phyloP scores from a whole-genome alignment of 306 rosid species.

The Acacia crassicarpa region DNA sequence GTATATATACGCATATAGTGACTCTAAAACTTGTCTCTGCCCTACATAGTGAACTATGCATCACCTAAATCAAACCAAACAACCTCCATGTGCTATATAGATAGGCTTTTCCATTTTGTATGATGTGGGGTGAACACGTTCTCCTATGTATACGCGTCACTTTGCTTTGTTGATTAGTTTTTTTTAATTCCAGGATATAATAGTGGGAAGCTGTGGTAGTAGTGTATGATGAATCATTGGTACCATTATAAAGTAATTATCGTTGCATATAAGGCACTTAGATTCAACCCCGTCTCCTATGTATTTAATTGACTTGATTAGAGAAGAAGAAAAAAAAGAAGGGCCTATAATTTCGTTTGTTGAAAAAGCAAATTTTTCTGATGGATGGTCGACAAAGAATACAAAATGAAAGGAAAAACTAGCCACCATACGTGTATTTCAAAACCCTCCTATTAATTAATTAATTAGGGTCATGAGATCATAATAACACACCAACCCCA shows the following conservation, averaged over 20 bases:
- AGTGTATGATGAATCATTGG: background rate
- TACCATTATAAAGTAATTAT: background rate
- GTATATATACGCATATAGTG: background rate
- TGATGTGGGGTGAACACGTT: conserved; percentile 29
- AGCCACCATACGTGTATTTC: background rate
- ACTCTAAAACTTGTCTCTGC: conserved; percentile 8
- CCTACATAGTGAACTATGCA: conserved; percentile 9
- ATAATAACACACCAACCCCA: background rate
- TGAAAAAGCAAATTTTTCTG: background rate
- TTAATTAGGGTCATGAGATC: background rate
- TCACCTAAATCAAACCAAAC: conserved; percentile 36
- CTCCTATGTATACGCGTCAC: conserved; percentile 17
- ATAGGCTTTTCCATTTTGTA: conserved; percentile 11
- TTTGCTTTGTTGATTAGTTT: background rate
- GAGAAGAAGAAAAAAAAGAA: background rate
- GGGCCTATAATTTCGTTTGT: background rate
- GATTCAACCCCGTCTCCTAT: background rate
- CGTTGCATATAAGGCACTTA: background rate
- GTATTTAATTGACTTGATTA: background rate
- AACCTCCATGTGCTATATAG: conserved; percentile 3
- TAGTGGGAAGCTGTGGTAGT: background rate
- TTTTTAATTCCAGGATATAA: background rate
- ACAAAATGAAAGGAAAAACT: background rate
- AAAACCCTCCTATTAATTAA: background rate
- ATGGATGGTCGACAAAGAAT: background rate